Evolutionary conservation across 352 stramenopile genomes (phyloP), one percentile per base, ranked within the genome.

Genomic region (Phytophthora cryptogea): DNA sequence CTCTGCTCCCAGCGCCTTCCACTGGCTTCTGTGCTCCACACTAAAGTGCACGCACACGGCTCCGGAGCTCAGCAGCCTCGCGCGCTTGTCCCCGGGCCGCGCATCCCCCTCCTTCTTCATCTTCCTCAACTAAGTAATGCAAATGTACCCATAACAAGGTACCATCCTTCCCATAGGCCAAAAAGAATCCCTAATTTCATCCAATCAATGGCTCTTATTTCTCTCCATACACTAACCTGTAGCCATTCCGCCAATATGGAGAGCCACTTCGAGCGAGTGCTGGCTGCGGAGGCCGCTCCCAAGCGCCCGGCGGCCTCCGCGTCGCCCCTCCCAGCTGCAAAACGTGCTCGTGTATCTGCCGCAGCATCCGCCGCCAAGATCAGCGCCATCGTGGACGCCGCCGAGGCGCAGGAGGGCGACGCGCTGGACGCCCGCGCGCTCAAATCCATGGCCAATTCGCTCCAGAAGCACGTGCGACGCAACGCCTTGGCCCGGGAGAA

Each of bases 401-500:
- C 76, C 3, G 66, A 83, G 44, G 69, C 62, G n/a, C 61, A 85
- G 35, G 69, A 77, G 16, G 58, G 78, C 36, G 77, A 76, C 27
- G 63, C 67, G 9, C 43, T 97, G 42, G 86, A 96, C 57, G 72
- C 83, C 32, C 83, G 83, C 20, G 52, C 78, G 33, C 68, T 96
- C 42, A 90, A 92, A 56, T 68, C 88, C 31, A 79, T 96, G 70
- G 62, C 79, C 8, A 68, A 83, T 39, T 59, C 68, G 16, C 68
- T 96, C 4, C 68, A 91, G 39, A 92, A 91, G 59, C 66, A 76
- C 45, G 78, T 96, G 14, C 79, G 72, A 3, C 78, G 75, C 66
- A 97, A 97, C 53, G 85, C 88, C 11, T 58, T 92, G 49, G 70
- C 84, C 55, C 84, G 89, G 14, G 77, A 87, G 47, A 96, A 95